phyloP scores from a whole-genome alignment of 495 filamentous ascomycete species.

The Endocarpon pusillum region DNA sequence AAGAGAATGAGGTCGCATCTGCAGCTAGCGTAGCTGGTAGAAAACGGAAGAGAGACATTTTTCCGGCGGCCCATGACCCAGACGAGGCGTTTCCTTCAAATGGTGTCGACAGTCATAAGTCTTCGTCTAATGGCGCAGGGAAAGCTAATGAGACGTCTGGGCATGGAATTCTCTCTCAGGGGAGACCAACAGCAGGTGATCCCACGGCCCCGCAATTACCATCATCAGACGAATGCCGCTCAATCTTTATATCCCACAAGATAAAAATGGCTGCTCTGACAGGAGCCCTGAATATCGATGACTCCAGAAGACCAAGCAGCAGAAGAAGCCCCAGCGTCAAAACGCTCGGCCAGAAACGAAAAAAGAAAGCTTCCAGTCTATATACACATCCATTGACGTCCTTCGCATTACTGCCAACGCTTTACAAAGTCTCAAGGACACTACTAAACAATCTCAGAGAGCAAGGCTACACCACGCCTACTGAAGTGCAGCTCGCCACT shows the following conservation, averaged over 20 bases:
- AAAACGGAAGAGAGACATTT: constrained; percentile 1
- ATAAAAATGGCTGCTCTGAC: constrained; percentile 64
- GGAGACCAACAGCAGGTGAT: no score
- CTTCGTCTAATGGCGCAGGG: no score
- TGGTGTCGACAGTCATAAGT: constrained; percentile 10
- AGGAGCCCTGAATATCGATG: constrained; percentile 20
- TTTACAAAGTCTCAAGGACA: constrained; percentile 50
- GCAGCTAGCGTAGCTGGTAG: neutral
- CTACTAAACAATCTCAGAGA: constrained; percentile 62
- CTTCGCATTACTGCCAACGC: constrained; percentile 52
- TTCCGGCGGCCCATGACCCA: neutral
- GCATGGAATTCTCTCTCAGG: no score
- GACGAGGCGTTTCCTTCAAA: constrained; percentile 17
- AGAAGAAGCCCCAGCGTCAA: constrained; percentile 15
- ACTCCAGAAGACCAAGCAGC: constrained; percentile 23
- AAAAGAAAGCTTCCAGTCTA: constrained; percentile 34
- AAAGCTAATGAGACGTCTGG: no score
- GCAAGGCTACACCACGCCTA: constrained; percentile 74
- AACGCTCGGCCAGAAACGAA: constrained; percentile 32
- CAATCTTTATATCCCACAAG: constrained; percentile 64
- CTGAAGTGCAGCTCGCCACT: constrained; percentile 80
- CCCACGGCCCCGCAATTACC: constrained; percentile 15
- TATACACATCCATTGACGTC: constrained; percentile 62
- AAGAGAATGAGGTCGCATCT: neutral
- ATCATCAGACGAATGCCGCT: constrained; percentile 50